phyloP scores from a whole-genome alignment of 2,329 filamentous ascomycete species.

The Scedosporium dehoogii region DNA sequence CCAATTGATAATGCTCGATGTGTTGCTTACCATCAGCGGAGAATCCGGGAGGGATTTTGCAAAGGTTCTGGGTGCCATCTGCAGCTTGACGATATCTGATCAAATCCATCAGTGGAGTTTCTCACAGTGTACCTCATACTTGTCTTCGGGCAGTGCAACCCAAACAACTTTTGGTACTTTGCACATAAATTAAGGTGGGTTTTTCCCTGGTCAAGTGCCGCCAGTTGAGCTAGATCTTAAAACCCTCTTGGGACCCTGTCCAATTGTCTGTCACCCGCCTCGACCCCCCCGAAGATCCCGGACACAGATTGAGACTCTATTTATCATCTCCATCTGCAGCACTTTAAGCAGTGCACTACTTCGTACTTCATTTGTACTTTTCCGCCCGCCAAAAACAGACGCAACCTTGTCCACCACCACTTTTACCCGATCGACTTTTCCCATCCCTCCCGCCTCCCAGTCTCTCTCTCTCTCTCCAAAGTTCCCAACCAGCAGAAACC shows the following conservation, averaged over 20 bases:
- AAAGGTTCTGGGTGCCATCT: no score
- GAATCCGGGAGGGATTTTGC: no score
- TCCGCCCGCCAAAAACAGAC: not conserved
- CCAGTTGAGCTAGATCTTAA: not conserved
- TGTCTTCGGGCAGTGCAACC: no score
- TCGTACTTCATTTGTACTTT: not conserved
- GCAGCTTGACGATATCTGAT: no score
- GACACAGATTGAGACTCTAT: not conserved
- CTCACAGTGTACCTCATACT: no score
- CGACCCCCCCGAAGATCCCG: constrained; percentile 1
- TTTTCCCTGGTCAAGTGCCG: not conserved
- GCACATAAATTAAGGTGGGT: no score
- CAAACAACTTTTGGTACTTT: no score
- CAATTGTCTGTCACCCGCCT: not conserved
- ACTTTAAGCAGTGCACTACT: no score
- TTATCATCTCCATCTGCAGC: not conserved
- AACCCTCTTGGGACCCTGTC: not conserved
- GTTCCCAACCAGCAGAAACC: not conserved
- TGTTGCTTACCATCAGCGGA: no score
- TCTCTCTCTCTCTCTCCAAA: not conserved
- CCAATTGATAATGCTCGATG: not conserved
- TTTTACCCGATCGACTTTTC: not conserved
- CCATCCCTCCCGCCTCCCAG: not conserved
- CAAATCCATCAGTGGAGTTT: no score
- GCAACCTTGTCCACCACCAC: not conserved